Evolutionary conservation across 1,284 basidiomycete species (phyloP).

Genomic region (Cutaneotrichosporon mucoides): DNA sequence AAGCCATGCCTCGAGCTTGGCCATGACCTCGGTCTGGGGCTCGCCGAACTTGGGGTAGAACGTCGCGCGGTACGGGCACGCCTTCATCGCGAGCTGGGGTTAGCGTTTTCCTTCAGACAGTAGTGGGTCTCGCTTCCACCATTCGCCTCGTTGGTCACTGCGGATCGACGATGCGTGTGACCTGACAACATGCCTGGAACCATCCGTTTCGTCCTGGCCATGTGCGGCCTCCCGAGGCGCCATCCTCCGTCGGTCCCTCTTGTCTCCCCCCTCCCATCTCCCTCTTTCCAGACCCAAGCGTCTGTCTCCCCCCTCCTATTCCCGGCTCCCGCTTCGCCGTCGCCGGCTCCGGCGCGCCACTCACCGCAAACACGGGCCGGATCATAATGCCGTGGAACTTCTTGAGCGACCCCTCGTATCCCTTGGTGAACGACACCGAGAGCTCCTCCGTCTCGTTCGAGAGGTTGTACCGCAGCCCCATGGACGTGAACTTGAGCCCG

Average conservation of each 20-base stretch:
- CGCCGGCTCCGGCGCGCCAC: slow-evolving; percentile 32
- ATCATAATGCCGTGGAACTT: slow-evolving; percentile 85
- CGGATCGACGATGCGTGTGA: no score
- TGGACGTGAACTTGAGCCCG: slow-evolving; percentile 86
- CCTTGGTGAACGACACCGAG: slow-evolving; percentile 67
- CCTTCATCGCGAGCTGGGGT: slow-evolving; percentile 84
- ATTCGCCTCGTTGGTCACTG: no score
- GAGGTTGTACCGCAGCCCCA: slow-evolving; percentile 71
- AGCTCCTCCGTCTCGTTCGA: slow-evolving; percentile 69
- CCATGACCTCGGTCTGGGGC: slow-evolving; percentile 63
- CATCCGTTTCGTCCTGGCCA: no score
- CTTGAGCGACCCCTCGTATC: slow-evolving; percentile 79
- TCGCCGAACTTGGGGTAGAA: slow-evolving; percentile 87
- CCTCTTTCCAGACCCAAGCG: no score
- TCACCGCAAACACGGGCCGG: slow-evolving; percentile 73
- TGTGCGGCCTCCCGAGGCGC: no score
- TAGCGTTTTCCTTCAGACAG: background rate
- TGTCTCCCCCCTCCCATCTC: no score
- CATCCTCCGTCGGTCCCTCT: no score
- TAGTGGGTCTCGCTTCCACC: no score
- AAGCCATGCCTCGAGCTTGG: slow-evolving; percentile 75
- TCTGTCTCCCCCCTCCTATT: no score
- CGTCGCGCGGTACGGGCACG: slow-evolving; percentile 84
- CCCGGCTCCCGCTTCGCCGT: no score
- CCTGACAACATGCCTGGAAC: no score